Evolutionary conservation across 192 early-diverging fungal genomes (phyloP).

Genomic region (Gryganskiella cystojenkinii): DNA sequence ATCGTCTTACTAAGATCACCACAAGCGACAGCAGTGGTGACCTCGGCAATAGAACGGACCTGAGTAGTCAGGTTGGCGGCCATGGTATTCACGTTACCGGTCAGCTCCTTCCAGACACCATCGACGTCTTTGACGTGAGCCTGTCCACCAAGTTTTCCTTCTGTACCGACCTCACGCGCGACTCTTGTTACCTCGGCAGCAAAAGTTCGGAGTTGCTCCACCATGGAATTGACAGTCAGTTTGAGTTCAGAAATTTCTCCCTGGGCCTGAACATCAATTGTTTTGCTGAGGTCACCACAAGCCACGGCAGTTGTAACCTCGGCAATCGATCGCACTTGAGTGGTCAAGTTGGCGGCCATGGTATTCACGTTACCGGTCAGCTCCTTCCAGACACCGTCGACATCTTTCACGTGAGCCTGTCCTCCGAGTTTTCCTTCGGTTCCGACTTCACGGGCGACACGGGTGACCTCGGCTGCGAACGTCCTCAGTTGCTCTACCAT

Average conservation of each 20-base stretch:
- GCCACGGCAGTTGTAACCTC: conserved; percentile 75
- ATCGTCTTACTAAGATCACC: conserved; percentile 68
- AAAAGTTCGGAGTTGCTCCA: conserved; percentile 59
- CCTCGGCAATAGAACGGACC: conserved; percentile 66
- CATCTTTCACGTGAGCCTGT: conserved; percentile 66
- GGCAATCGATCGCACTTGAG: conserved; percentile 76
- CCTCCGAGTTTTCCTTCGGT: conserved; percentile 77
- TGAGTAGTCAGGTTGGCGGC: conserved; percentile 62
- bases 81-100: conserved; percentile 66
- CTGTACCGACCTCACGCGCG: conserved; percentile 45
- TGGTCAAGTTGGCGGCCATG: conserved; percentile 76
- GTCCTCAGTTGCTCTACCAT: conserved; percentile 70
- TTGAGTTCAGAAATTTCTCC: conserved; percentile 70
- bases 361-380: conserved; percentile 77
- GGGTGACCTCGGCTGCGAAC: conserved; percentile 62
- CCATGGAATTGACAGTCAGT: conserved; percentile 63
- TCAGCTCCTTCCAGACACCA: conserved; percentile 62
- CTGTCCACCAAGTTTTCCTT: conserved; percentile 47
- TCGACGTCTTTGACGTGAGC: conserved; percentile 48
- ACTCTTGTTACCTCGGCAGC: conserved; percentile 57
- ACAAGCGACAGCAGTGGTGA: conserved; percentile 65
- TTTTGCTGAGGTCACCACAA: conserved; percentile 64
- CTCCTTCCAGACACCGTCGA: conserved; percentile 73
- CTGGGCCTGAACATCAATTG: conserved; percentile 59
- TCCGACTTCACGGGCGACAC: conserved; percentile 71